Conservation (phyloP, 495 filamentous ascomycete genomes). For the Trichoderma parareesei region DNA sequence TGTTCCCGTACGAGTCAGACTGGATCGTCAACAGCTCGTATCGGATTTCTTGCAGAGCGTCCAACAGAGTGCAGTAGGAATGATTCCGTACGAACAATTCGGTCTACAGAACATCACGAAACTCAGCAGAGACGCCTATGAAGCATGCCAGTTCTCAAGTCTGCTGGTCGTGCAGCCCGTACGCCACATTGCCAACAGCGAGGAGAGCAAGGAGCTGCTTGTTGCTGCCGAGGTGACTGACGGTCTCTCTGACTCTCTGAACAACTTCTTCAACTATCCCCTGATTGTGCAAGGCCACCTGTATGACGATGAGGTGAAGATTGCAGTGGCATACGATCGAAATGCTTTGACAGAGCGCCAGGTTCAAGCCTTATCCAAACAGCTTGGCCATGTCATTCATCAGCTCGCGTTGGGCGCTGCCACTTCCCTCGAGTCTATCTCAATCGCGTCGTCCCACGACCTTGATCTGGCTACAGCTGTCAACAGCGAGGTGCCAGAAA, state of each 20-base stretch:
- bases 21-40: slow-evolving; percentile 13
- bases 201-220: slow-evolving; percentile 13
- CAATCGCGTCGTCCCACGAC: neutral
- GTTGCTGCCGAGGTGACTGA: neutral
- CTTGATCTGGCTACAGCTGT: neutral
- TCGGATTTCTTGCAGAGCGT: slow-evolving; percentile 19
- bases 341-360: slow-evolving; percentile 13
- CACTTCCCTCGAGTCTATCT: neutral
- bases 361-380: slow-evolving; percentile 17
- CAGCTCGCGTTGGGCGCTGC: neutral
- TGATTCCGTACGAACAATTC: slow-evolving; percentile 25
- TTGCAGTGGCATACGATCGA: slow-evolving; percentile 15
- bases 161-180: neutral
- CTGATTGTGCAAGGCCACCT: slow-evolving; percentile 17
- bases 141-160: slow-evolving; percentile 36
- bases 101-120: neutral
- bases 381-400: slow-evolving; percentile 13
- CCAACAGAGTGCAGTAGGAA: slow-evolving; percentile 26
- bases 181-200: neutral
- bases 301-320: slow-evolving; percentile 4
- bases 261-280: slow-evolving; percentile 15
- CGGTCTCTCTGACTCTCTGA: neutral
- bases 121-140: neutral
- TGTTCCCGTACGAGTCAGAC: slow-evolving; percentile 39
- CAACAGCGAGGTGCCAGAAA: neutral